phyloP scores from a whole-genome alignment of 2,329 filamentous ascomycete species.

The Pestalotiopsis sp. region DNA sequence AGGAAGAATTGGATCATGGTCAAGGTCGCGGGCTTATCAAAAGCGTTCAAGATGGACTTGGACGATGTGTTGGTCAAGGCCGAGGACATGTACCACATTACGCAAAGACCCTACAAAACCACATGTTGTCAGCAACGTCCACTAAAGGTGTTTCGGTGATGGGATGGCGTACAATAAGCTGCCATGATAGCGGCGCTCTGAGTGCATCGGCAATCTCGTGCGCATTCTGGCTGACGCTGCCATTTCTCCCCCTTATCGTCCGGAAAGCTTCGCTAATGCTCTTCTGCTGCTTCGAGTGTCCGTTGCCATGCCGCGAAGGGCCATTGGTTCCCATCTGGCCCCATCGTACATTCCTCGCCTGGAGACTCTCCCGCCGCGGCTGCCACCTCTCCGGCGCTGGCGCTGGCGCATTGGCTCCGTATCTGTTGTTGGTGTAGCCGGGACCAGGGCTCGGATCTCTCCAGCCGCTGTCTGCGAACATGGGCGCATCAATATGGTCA shows the following conservation, averaged over 20 bases:
- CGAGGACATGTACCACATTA: constrained; percentile 93
- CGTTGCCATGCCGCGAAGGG: constrained; percentile 33
- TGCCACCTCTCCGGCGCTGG: constrained; percentile 33
- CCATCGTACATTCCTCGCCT: constrained; percentile 32
- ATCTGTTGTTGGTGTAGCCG: constrained; percentile 29
- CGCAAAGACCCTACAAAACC: constrained; percentile 71
- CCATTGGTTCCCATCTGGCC: constrained; percentile 29
- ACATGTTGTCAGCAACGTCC: constrained; percentile 24
- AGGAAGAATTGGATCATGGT: constrained; percentile 94
- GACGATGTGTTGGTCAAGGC: constrained; percentile 97
- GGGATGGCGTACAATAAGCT: constrained; percentile 71
- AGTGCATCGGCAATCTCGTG: constrained; percentile 92
- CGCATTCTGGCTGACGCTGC: constrained; percentile 88
- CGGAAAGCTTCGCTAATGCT: constrained; percentile 88
- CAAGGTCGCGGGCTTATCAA: constrained; percentile 87
- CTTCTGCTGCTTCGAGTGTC: constrained; percentile 78
- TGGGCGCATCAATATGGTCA: constrained; percentile 36
- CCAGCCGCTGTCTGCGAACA: constrained; percentile 30
- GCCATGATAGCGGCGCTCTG: constrained; percentile 86
- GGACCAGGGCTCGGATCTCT: constrained; percentile 22
- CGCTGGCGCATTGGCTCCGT: constrained; percentile 30
- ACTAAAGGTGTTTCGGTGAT: constrained; percentile 20
- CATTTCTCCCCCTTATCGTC: constrained; percentile 78
- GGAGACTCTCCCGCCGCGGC: constrained; percentile 27
- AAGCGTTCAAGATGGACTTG: constrained; percentile 92